phyloP scores from a whole-genome alignment of 208 protist species.

The Trypanosoma boissoni region DNA sequence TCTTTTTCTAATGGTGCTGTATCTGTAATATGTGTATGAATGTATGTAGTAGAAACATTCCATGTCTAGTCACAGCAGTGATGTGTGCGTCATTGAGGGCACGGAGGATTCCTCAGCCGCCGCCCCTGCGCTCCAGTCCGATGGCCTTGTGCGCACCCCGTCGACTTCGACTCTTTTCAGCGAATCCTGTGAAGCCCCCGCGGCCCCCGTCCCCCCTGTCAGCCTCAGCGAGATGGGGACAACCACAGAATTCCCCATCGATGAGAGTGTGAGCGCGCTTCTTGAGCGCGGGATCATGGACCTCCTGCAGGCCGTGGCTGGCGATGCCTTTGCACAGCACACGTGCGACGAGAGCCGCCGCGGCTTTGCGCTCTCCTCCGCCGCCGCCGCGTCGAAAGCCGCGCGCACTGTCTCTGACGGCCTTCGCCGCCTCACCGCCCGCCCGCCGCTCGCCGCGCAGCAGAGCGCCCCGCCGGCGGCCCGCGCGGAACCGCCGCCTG shows the following conservation, averaged over 20 bases:
- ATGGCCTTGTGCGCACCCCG: constrained; percentile 2
- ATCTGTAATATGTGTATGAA: neutral
- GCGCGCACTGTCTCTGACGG: neutral
- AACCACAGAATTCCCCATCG: constrained; percentile 15
- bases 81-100: constrained; percentile 28
- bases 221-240: constrained; percentile 1
- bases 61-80: constrained; percentile 29
- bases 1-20: neutral
- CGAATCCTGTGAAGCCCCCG: neutral
- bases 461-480: no score
- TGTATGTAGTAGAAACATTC: neutral
- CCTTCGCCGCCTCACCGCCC: neutral
- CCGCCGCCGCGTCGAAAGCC: neutral
- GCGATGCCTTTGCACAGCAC: constrained; percentile 19
- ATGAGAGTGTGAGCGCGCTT: constrained; percentile 9
- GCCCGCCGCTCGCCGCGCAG: no score
- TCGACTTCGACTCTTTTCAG: neutral
- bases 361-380: neutral
- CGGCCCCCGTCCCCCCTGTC: neutral
- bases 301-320: constrained; percentile 19
- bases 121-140: neutral
- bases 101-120: neutral
- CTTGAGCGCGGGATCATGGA: constrained; percentile 17
- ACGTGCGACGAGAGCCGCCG: neutral
- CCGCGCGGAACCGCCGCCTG: no score